phyloP scores from a whole-genome alignment of 2,329 filamentous ascomycete species.

The Claviceps fusiformis region DNA sequence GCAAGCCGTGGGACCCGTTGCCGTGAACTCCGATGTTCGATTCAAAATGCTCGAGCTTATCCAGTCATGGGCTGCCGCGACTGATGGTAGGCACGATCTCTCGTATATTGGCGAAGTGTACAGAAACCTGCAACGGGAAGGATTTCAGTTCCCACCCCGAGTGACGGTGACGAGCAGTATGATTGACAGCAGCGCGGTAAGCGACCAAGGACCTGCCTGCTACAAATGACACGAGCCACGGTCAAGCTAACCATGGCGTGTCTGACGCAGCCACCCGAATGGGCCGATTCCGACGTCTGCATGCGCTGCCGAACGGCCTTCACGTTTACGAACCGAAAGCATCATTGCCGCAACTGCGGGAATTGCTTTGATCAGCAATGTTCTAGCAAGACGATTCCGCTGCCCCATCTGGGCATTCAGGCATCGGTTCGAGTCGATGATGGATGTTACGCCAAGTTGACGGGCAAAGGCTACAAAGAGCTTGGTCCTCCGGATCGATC shows the following conservation, averaged over 20 bases:
- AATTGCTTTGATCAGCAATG: conserved; percentile 96
- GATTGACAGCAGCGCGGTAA: conserved; percentile 88
- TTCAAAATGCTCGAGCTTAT: conserved; percentile 86
- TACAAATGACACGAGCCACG: neutral
- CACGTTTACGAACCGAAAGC: conserved; percentile 95
- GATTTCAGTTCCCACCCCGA: conserved; percentile 79
- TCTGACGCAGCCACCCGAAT: conserved; percentile 66
- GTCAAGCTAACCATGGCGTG: neutral
- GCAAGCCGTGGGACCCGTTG: conserved; percentile 59
- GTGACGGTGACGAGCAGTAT: conserved; percentile 86
- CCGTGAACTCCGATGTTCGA: conserved; percentile 75
- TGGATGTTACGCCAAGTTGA: conserved; percentile 83
- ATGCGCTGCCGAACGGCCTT: conserved; percentile 95
- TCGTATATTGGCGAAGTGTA: conserved; percentile 85
- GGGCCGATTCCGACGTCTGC: conserved; percentile 95
- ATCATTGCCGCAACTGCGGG: conserved; percentile 95
- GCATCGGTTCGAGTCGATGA: conserved; percentile 90
- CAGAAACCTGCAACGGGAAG: conserved; percentile 65
- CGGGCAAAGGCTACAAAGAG: conserved; percentile 44
- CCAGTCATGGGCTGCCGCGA: conserved; percentile 83
- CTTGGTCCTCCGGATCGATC: conserved; percentile 31
- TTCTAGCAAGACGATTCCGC: conserved; percentile 72
- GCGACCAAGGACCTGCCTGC: neutral
- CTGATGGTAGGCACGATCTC: conserved; percentile 71
- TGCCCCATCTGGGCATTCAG: conserved; percentile 86